phyloP scores from a whole-genome alignment of 2,329 filamentous ascomycete species.

The Hypoxylon sp. region DNA sequence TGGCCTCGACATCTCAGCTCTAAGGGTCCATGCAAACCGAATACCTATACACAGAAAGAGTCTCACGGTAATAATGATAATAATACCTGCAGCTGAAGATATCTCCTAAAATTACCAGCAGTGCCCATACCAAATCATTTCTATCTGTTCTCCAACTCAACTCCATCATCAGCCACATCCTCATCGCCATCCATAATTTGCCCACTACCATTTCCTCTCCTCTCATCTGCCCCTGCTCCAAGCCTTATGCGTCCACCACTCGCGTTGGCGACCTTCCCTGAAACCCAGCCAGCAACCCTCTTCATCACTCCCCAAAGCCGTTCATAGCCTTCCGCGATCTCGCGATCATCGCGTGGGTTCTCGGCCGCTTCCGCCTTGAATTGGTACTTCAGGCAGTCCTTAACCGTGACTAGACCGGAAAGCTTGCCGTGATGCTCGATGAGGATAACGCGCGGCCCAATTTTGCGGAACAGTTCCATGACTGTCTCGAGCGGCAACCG shows the following conservation, averaged over 20 bases:
- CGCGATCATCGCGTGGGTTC: slow-evolving; percentile 72
- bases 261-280: slow-evolving; percentile 64
- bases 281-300: slow-evolving; percentile 69
- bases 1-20: background rate
- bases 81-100: background rate
- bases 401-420: slow-evolving; percentile 90
- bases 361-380: slow-evolving; percentile 94
- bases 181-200: slow-evolving; percentile 66
- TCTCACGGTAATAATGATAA: background rate
- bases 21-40: too few relatives aligned
- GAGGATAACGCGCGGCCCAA: slow-evolving; percentile 92
- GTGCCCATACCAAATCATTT: slow-evolving; percentile 6
- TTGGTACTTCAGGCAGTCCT: slow-evolving; percentile 97
- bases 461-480: slow-evolving; percentile 99
- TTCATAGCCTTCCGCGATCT: slow-evolving; percentile 71
- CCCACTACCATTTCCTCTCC: slow-evolving; percentile 46
- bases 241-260: slow-evolving; percentile 71
- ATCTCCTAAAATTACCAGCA: background rate
- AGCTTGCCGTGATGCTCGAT: slow-evolving; percentile 90
- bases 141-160: slow-evolving; percentile 53
- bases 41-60: background rate
- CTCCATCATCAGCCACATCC: slow-evolving; percentile 59
- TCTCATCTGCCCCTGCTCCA: slow-evolving; percentile 51
- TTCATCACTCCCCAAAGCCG: slow-evolving; percentile 72
- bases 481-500: slow-evolving; percentile 93